Base-by-base conservation (phyloP, 73 alveolate species). In the Effrenium voratum region DNA sequence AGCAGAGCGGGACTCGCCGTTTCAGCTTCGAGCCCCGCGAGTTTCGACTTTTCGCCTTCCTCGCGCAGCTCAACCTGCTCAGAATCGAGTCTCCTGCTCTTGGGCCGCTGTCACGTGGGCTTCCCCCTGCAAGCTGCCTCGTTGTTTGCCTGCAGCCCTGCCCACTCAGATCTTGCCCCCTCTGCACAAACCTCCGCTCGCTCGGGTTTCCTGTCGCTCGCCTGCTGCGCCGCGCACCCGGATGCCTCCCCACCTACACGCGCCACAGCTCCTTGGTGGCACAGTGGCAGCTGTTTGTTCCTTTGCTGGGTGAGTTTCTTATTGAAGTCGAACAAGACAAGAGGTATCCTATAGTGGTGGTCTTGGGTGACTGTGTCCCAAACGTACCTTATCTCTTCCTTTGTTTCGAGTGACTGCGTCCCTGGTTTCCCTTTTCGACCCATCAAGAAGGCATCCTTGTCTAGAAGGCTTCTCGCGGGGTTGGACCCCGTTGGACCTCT, bases 11-110 rank as follows among this genome's bases (percentile, higher is more conserved):
- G 30, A 4, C 1, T 45, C 24, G 6, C 44, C 63, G 4, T 30
- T 10, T 77, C 30, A 43, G 63, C 30, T 3, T 30, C 45, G 59
- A 63, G 45, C 45, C 5, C 45, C 45, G 40, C 63, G 38, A 15
- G 45, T 8, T 24, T 45, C 30, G 88, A 45, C 32, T 8, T 77
- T 24, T 4, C 63, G 10, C 38, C 30, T 43, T 77, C 30, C 28
- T 63, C 49, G 28, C 88, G 30, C 3, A 15, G 30, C 16, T 45
- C 45, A 59, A 45, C 32, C 44, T 77, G 43, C 26, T 77, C 45
- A 63, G 88, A 77, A 59, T 77, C 45, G 50, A 77, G 88, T 28
- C 30, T 77, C 38, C 45, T 77, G 66, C 66, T 77, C 6, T 45
- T 77, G 24, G 88, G 88, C 5, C 66, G 45, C 6, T 59, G 88